Percentiles rank a stretch among this genome's conserved stretches.
phyloP scores from a whole-genome alignment of 495 filamentous ascomycete species.

The Geopyxis carbonaria region DNA sequence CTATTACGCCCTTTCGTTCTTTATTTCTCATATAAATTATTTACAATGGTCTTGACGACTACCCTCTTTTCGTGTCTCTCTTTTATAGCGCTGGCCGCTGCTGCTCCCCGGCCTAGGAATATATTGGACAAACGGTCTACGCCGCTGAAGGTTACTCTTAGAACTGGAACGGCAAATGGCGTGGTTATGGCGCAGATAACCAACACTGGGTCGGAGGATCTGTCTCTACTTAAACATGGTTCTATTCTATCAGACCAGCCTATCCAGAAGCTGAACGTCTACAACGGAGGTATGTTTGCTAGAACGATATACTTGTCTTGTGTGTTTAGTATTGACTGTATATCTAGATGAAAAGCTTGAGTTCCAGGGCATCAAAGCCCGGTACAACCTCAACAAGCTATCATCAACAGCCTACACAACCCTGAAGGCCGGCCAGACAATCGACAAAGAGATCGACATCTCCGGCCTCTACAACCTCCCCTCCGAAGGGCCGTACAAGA shows the following conservation, averaged over 20 bases:
- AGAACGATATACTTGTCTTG: too few relatives aligned
- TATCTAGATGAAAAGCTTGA: too few relatives aligned
- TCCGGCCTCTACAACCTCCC: conserved; percentile 40
- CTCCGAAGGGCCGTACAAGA: conserved; percentile 32
- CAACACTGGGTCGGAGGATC: conserved; percentile 37
- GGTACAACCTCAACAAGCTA: conserved; percentile 31
- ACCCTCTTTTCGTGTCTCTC: conserved; percentile 2
- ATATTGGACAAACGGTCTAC: conserved; percentile 4
- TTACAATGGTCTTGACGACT: conserved; percentile 1
- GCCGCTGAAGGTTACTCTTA: conserved; percentile 28
- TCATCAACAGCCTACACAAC: conserved; percentile 36
- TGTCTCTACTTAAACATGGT: conserved; percentile 45
- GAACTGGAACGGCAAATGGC: conserved; percentile 37
- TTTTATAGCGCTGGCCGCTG: conserved; percentile 3
- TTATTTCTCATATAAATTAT: neutral
- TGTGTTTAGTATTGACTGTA: too few relatives aligned
- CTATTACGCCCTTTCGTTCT: too few relatives aligned
- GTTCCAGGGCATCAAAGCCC: conserved; percentile 42
- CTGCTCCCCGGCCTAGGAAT: too few relatives aligned
- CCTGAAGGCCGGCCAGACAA: conserved; percentile 38
- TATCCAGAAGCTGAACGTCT: conserved; percentile 45
- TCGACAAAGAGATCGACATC: conserved; percentile 41
- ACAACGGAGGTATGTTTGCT: conserved; percentile 31
- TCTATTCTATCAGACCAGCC: conserved; percentile 41
- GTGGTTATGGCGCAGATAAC: conserved; percentile 43